Conservation (phyloP, 306 rosid genomes). For the Trichosanthes truncata region DNA sequence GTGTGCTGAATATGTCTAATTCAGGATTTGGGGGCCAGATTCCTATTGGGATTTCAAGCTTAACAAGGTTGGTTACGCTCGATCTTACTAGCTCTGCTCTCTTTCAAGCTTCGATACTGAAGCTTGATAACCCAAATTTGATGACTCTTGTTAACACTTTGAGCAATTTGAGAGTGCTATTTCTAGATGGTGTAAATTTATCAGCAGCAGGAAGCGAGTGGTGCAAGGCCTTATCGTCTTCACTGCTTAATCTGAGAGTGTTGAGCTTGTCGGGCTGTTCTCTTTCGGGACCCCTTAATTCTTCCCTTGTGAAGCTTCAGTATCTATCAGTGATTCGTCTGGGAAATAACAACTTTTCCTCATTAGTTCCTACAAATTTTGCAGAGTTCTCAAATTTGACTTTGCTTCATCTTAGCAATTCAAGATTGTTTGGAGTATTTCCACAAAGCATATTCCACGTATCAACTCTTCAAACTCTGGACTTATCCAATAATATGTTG, state of each 20-base stretch:
- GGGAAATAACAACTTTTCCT: not conserved
- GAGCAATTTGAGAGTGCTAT: slow-evolving; percentile 18
- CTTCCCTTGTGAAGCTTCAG: slow-evolving; percentile 10
- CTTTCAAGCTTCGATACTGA: not conserved
- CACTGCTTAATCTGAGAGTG: slow-evolving; percentile 17
- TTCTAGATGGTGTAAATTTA: slow-evolving; percentile 37
- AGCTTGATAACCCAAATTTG: slow-evolving; percentile 18
- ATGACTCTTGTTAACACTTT: slow-evolving; percentile 12
- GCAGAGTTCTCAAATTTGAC: slow-evolving; percentile 17
- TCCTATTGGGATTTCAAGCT: slow-evolving; percentile 14
- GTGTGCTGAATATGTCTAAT: slow-evolving; percentile 9
- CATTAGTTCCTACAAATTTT: slow-evolving; percentile 15
- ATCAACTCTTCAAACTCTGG: slow-evolving; percentile 10
- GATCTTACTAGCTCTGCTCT: slow-evolving; percentile 11
- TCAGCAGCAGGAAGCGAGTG: slow-evolving; percentile 32
- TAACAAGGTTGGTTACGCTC: slow-evolving; percentile 17
- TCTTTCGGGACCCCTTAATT: slow-evolving; percentile 18
- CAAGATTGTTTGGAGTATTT: slow-evolving; percentile 3
- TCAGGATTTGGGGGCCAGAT: slow-evolving; percentile 16
- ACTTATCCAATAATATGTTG: not conserved
- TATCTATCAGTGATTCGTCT: slow-evolving; percentile 22
- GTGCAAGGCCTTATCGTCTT: slow-evolving; percentile 26
- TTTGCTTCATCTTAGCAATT: slow-evolving; percentile 1
- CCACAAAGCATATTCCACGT: slow-evolving; percentile 20
- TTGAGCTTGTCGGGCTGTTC: slow-evolving; percentile 17